phyloP scores from a whole-genome alignment of 495 filamentous ascomycete genomes.

The Chaetomium fimeti region DNA sequence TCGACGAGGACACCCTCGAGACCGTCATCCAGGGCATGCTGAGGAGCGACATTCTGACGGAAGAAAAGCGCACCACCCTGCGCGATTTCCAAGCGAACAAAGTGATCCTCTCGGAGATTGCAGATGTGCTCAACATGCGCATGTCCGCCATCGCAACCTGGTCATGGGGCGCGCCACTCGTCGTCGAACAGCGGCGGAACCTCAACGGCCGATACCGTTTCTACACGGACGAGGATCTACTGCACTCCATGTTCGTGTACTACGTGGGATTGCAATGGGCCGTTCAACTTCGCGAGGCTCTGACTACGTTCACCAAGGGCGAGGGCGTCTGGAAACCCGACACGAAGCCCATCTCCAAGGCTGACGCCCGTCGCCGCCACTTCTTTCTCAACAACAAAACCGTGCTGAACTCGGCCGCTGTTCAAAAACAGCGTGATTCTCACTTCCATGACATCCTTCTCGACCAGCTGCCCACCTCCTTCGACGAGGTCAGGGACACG shows the following conservation, averaged over 20 bases:
- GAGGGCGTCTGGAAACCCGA: constrained; percentile 41
- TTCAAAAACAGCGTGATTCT: constrained; percentile 15
- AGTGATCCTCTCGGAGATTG: constrained; percentile 59
- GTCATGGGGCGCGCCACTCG: constrained; percentile 50
- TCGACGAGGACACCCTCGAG: constrained; percentile 24
- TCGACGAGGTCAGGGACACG: constrained; percentile 30
- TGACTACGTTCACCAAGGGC: constrained; percentile 49
- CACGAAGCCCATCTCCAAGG: constrained; percentile 26
- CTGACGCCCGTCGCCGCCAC: constrained; percentile 24
- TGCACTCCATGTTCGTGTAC: constrained; percentile 63
- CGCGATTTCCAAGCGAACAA: constrained; percentile 59
- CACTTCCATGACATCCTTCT: constrained; percentile 42
- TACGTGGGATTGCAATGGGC: constrained; percentile 53
- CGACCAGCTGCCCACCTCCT: constrained; percentile 48
- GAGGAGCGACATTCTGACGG: constrained; percentile 55
- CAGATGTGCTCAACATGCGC: constrained; percentile 68
- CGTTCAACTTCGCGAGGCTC: constrained; percentile 12
- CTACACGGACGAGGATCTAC: constrained; percentile 67
- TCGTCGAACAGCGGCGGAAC: constrained; percentile 50
- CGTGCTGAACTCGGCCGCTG: not conserved
- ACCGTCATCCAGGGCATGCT: constrained; percentile 53
- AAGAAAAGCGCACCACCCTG: constrained; percentile 58
- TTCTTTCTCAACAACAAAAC: constrained; percentile 25
- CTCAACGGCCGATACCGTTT: constrained; percentile 67
- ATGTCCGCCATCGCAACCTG: constrained; percentile 57